Percentiles rank a stretch among this genome's conserved stretches.
phyloP scores from a whole-genome alignment of 106 monocot species.

The Triglochin maritima region DNA sequence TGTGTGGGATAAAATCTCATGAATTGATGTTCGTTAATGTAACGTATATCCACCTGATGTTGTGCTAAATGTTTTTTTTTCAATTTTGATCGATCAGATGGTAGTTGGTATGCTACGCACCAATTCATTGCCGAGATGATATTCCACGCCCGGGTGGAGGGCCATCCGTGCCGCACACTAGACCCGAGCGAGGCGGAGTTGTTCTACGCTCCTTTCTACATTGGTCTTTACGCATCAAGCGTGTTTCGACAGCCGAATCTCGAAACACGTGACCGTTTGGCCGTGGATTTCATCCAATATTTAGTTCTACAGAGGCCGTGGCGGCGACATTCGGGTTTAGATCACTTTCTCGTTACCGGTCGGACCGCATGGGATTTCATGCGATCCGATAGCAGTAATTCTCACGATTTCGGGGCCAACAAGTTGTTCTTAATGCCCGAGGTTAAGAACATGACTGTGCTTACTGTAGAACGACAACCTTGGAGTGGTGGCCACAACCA shows the following conservation, averaged over 20 bases:
- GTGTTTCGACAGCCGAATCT: slow-evolving; percentile 17
- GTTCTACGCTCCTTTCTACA: slow-evolving; percentile 58
- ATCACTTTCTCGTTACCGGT: slow-evolving; percentile 50
- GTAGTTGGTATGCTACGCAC: slow-evolving; percentile 41
- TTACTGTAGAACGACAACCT: slow-evolving; percentile 47
- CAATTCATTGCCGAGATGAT: slow-evolving; percentile 60
- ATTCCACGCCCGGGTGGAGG: slow-evolving; percentile 43
- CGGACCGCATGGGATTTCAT: slow-evolving; percentile 64
- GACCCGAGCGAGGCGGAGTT: slow-evolving; percentile 17
- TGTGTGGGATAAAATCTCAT: too few species aligned
- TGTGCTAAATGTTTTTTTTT: too few species aligned
- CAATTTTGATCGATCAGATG: not conserved
- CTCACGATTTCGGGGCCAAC: slow-evolving; percentile 31
- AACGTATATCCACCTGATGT: too few species aligned
- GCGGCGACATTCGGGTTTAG: slow-evolving; percentile 20
- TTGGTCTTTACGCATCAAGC: slow-evolving; percentile 39
- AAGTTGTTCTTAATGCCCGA: slow-evolving; percentile 24
- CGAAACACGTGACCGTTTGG: slow-evolving; percentile 27
- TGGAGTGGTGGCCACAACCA: slow-evolving; percentile 34
- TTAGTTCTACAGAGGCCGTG: slow-evolving; percentile 10
- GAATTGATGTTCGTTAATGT: too few species aligned
- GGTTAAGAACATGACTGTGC: slow-evolving; percentile 35
- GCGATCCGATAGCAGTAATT: slow-evolving; percentile 1
- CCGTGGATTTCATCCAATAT: slow-evolving; percentile 13
- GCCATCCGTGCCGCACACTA: slow-evolving; percentile 40